Base-by-base conservation (phyloP, 2,329 filamentous ascomycete species). In the Aspergillus fumigatiaffinis region DNA sequence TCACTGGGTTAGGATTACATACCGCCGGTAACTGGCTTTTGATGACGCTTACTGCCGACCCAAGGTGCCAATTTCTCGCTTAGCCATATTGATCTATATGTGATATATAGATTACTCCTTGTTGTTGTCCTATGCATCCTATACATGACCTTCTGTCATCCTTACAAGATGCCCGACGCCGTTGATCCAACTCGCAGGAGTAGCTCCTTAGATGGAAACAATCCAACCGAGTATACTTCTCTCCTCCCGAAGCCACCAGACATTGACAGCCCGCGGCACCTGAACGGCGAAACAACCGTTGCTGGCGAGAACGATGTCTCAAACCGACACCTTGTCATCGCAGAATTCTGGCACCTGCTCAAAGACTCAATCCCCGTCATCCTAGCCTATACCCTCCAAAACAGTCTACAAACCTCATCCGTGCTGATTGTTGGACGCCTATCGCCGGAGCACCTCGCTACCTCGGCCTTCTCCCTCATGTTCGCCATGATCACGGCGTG, bases 401-500 rank as follows among this genome's bases (percentile, higher is more conserved):
- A 93, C 71, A 92, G 88, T 4, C 78, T 96, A 0, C 91, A 96
- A 70, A 95, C 91, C 0, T 71, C 89, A 1, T 94, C 90, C 0
- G 89, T 96, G 4, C 77, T 96, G 49, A 87, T 96, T 41, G 90
- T 91, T 3, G 91, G 91, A 9, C 86, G 90, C 2, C 77, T 91
- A 0, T 92, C 89, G 0, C 87, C 91, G 1, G 88, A 94, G 72
- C 86, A 91, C 1, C 77, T 96, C 6, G 90, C 91, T 0, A 90
- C 88, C 0, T 88, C 90, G 1, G 91, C 91, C 0, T 96, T 96
- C 68, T 90, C 89, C 1, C 93, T 94, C 78, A 96, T 96, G 91
- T 96, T 96, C 65, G 91, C 91, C 54, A 92, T 93, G 89, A 87
- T 89, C 23, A 91, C 90, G 0, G 91, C 87, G 0, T 95, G 91